phyloP scores from a whole-genome alignment of 2,329 filamentous ascomycete genomes.

The Nothomitra cinnamomea region DNA sequence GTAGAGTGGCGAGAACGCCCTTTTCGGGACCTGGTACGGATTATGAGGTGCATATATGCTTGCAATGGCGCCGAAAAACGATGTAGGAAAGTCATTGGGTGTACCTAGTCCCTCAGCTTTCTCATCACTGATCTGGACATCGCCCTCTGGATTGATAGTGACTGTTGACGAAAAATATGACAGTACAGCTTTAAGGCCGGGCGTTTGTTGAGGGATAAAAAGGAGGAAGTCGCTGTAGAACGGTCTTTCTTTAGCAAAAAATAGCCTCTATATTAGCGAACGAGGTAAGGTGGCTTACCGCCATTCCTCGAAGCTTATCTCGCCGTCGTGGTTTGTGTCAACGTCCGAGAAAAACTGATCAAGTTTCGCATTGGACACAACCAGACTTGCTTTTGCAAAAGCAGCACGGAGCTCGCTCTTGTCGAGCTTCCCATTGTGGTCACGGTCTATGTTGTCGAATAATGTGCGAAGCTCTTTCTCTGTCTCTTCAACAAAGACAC shows the following conservation, averaged over 20 bases:
- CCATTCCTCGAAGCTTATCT: constrained; percentile 89
- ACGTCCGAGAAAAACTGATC: constrained; percentile 79
- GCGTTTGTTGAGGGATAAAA: constrained; percentile 57
- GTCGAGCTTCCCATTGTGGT: constrained; percentile 73
- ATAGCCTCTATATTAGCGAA: constrained; percentile 8
- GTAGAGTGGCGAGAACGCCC: constrained; percentile 2
- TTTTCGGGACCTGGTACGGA: constrained; percentile 1
- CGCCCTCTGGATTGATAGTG: constrained; percentile 82
- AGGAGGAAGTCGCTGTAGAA: constrained; percentile 66
- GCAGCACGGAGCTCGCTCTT: constrained; percentile 68
- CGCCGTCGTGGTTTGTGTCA: constrained; percentile 73
- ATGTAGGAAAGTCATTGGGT: constrained; percentile 3
- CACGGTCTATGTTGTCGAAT: constrained; percentile 73
- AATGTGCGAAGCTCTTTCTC: constrained; percentile 68
- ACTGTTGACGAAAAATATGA: constrained; percentile 85
- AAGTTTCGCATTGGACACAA: constrained; percentile 60
- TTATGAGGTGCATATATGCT: constrained; percentile 5
- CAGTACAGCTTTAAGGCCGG: constrained; percentile 64
- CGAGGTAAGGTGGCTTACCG: constrained; percentile 44
- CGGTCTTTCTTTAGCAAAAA: constrained; percentile 3
- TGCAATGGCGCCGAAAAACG: constrained; percentile 4
- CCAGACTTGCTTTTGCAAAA: constrained; percentile 61
- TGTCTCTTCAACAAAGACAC: constrained; percentile 69
- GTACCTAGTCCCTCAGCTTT: constrained; percentile 89
- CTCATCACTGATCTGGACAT: constrained; percentile 82